These are phyloP conservation scores for Macrolepiota dolichaula DNA, from an alignment of 768 basidiomycete genomes.

Conservation along the genomic window DNA sequence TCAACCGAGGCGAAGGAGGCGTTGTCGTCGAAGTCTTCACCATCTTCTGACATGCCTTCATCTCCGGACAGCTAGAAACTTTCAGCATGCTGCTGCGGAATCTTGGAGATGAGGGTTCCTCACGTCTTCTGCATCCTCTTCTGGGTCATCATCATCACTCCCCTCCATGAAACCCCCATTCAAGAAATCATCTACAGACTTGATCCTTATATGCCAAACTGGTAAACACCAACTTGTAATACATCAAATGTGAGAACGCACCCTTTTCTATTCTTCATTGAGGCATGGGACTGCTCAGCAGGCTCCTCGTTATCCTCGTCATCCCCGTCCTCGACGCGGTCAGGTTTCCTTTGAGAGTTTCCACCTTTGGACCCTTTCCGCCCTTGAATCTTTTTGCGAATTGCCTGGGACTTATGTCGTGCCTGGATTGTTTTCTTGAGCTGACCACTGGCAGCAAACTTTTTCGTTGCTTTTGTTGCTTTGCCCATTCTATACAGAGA, in stretches of 20 bases:
- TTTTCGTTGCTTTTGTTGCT: slow-evolving; percentile 76
- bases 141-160: slow-evolving; percentile 48
- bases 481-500: slow-evolving; percentile 31
- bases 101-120: slow-evolving; percentile 4
- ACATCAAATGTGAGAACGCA: background rate
- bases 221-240: background rate
- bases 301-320: slow-evolving; percentile 32
- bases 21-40: slow-evolving; percentile 47
- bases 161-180: slow-evolving; percentile 70
- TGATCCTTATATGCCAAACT: slow-evolving; percentile 37
- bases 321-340: slow-evolving; percentile 30
- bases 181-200: slow-evolving; percentile 78
- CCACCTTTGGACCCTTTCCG: slow-evolving; percentile 45
- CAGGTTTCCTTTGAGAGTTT: slow-evolving; percentile 23
- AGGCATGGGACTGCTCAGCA: slow-evolving; percentile 4
- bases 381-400: slow-evolving; percentile 65
- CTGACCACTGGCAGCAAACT: slow-evolving; percentile 85
- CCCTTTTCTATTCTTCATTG: slow-evolving; percentile 1
- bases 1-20: slow-evolving; percentile 77
- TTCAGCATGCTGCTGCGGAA: slow-evolving; percentile 5
- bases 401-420: slow-evolving; percentile 77
- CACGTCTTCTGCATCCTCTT: slow-evolving; percentile 23
- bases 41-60: slow-evolving; percentile 30
- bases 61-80: slow-evolving; percentile 19
- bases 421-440: slow-evolving; percentile 84